phyloP scores from a whole-genome alignment of 1,284 basidiomycete genomes.

The Wolfiporia cocos region DNA sequence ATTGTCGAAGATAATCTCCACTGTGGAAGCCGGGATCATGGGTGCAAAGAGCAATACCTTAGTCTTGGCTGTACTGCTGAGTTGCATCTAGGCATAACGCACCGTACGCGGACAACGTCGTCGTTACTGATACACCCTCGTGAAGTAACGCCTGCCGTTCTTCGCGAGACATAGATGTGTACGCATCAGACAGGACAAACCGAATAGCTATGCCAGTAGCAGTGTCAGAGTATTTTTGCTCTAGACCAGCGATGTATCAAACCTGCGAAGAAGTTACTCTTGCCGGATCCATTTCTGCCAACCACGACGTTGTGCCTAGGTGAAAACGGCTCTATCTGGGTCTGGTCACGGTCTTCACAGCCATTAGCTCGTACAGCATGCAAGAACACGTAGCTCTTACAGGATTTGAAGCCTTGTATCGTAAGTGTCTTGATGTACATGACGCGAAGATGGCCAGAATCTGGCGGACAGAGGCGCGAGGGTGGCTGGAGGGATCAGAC shows the following conservation, averaged over 20 bases:
- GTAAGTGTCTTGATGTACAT: slow-evolving; percentile 92
- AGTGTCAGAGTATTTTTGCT: too few relatives aligned
- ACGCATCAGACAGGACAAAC: slow-evolving; percentile 96
- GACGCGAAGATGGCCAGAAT: too few relatives aligned
- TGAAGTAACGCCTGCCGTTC: slow-evolving; percentile 91
- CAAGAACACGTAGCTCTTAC: slow-evolving; percentile 34
- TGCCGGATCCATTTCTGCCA: slow-evolving; percentile 92
- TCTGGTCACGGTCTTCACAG: slow-evolving; percentile 67
- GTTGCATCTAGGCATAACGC: slow-evolving; percentile 27
- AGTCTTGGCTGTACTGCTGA: neutral
- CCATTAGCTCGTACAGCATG: slow-evolving; percentile 3
- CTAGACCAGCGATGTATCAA: slow-evolving; percentile 15
- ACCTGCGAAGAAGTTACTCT: slow-evolving; percentile 97
- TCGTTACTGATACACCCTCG: slow-evolving; percentile 85
- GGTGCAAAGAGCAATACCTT: neutral
- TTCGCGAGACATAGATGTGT: slow-evolving; percentile 92
- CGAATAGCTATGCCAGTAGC: slow-evolving; percentile 70
- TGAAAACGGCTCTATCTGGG: slow-evolving; percentile 78
- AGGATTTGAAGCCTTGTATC: slow-evolving; percentile 97
- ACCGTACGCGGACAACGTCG: slow-evolving; percentile 92
- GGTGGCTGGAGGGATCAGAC: too few relatives aligned
- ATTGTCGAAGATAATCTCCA: slow-evolving; percentile 88
- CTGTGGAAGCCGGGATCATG: slow-evolving; percentile 27
- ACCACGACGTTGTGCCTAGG: slow-evolving; percentile 91
- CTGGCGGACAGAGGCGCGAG: too few relatives aligned